Evolutionary conservation across 1,284 basidiomycete genomes (phyloP).

Genomic region (Macrocybe sp.): DNA sequence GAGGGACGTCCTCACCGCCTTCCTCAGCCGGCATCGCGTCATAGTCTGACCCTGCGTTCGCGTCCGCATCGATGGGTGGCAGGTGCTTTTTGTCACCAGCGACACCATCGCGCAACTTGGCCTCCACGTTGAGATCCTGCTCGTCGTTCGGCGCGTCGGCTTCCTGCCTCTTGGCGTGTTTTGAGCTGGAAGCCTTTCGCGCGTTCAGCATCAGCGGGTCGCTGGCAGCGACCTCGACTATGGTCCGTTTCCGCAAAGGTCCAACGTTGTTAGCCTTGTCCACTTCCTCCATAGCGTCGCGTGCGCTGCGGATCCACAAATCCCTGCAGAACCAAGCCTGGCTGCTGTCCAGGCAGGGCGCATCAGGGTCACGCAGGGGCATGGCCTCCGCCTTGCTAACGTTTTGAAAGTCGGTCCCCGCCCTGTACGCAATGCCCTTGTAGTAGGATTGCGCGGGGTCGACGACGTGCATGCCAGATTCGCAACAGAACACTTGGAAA

Average conservation of each 20-base stretch:
- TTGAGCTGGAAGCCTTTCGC: slow-evolving; percentile 22
- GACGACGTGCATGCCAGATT: slow-evolving; percentile 91
- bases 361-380: slow-evolving; percentile 65
- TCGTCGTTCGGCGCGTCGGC: slow-evolving; percentile 17
- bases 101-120: slow-evolving; percentile 27
- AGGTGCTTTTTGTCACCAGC: slow-evolving; percentile 1
- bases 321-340: slow-evolving; percentile 97
- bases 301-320: slow-evolving; percentile 82
- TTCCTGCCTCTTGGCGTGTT: slow-evolving; percentile 28
- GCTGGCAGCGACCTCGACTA: slow-evolving; percentile 31
- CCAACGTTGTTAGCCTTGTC: slow-evolving; percentile 32
- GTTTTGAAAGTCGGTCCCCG: slow-evolving; percentile 77
- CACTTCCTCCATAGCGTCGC: slow-evolving; percentile 60
- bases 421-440: slow-evolving; percentile 77
- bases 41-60: slow-evolving; percentile 82
- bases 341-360: slow-evolving; percentile 85
- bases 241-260: slow-evolving; percentile 18
- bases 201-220: slow-evolving; percentile 30
- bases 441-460: slow-evolving; percentile 94
- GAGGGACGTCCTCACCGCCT: slow-evolving; percentile 37
- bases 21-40: slow-evolving; percentile 81
- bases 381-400: slow-evolving; percentile 54
- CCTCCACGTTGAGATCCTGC: slow-evolving; percentile 15
- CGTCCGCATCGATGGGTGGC: slow-evolving; percentile 49
- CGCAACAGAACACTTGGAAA: slow-evolving; percentile 97